Conservation (phyloP, 148 eudicot species). For the Silene latifolia region DNA sequence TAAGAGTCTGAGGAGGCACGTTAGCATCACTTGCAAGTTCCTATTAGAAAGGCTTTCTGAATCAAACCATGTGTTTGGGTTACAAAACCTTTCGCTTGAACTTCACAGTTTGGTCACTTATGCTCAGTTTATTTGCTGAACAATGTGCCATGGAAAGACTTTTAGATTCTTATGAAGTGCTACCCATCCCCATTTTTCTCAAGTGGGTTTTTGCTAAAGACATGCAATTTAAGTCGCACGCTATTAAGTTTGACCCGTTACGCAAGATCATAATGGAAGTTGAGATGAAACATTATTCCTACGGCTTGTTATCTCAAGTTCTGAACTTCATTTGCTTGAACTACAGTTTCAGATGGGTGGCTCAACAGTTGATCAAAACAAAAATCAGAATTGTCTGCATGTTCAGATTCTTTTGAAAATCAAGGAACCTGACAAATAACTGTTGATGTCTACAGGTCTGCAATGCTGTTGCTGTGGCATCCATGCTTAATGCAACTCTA, state of each 20-base stretch:
- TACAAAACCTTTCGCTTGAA: background rate
- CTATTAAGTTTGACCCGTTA: background rate
- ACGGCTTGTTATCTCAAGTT: background rate
- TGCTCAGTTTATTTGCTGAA: background rate
- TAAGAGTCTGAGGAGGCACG: background rate
- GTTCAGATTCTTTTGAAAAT: background rate
- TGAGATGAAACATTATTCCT: background rate
- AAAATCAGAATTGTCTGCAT: background rate
- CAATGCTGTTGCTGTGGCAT: slow-evolving; percentile 92
- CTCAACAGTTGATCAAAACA: background rate
- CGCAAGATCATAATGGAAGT: background rate
- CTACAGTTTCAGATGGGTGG: background rate
- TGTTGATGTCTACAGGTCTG: slow-evolving; percentile 58
- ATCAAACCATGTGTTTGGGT: background rate
- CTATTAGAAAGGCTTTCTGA: too few species aligned
- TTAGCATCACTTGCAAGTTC: background rate
- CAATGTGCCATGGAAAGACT: slow-evolving; percentile 9
- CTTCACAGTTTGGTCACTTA: background rate
- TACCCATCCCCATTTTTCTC: too few species aligned
- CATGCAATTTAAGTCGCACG: background rate
- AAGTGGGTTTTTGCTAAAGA: too few species aligned
- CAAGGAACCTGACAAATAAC: slow-evolving; percentile 3
- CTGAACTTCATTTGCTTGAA: background rate
- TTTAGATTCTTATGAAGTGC: background rate
- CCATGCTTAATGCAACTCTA: slow-evolving; percentile 83